Conservation (phyloP, 768 basidiomycete genomes). For the Suillus lakei region DNA sequence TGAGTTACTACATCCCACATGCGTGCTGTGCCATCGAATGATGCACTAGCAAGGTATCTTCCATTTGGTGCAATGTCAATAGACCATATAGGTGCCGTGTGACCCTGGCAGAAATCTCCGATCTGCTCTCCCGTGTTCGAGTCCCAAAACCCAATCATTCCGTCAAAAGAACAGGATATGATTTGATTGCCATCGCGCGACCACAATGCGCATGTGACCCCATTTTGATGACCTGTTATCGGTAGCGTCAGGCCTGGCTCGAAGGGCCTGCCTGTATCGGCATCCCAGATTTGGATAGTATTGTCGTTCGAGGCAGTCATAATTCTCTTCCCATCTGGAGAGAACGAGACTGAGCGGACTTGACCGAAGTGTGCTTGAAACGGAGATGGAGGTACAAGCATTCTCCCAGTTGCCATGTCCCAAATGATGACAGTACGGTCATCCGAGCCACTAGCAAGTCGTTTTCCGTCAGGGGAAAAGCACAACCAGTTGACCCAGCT, state of each 20-base stretch:
- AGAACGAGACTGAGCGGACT: neutral
- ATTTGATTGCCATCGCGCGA: no score
- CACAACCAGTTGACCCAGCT: neutral
- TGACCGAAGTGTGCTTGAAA: neutral
- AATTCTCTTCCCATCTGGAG: neutral
- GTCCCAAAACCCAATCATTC: no score
- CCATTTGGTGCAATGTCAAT: no score
- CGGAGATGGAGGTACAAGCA: neutral
- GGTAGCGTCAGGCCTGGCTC: neutral
- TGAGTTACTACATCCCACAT: no score
- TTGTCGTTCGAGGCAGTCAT: neutral
- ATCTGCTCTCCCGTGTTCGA: no score
- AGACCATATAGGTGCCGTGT: no score
- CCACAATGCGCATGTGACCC: no score
- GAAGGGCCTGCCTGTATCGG: neutral
- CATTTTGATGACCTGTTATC: no score
- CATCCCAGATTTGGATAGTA: neutral
- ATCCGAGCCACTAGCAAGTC: slow-evolving; percentile 31
- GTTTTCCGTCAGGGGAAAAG: slow-evolving; percentile 45
- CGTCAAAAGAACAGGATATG: no score
- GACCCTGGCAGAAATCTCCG: no score
- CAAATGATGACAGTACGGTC: neutral
- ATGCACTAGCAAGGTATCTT: no score
- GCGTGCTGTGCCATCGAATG: no score
- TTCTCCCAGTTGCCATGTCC: neutral